Conservation (phyloP, 768 basidiomycete genomes). For the Naganishia friedmannii region DNA sequence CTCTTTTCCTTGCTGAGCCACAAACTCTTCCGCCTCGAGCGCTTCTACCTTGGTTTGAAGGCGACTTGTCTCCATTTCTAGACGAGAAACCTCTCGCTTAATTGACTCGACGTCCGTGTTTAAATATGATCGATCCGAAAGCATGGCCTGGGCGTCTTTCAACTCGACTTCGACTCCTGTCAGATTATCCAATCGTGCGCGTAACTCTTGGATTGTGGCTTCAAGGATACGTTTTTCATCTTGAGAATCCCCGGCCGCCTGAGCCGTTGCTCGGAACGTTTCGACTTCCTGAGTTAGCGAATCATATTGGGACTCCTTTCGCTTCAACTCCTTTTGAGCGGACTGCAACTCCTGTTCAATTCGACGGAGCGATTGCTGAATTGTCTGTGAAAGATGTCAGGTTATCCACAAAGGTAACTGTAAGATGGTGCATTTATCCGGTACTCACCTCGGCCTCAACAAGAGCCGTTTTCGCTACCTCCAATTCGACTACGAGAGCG, state of each 20-base stretch:
- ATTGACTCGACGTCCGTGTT: not conserved
- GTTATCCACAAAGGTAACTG: too few species aligned
- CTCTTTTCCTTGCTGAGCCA: slow-evolving; percentile 7
- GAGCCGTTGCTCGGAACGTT: not conserved
- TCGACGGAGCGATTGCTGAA: not conserved
- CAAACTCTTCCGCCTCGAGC: slow-evolving; percentile 24
- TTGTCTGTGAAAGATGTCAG: not conserved
- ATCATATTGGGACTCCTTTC: not conserved
- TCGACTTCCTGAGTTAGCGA: not conserved
- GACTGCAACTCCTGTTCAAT: slow-evolving; percentile 1
- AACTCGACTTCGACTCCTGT: not conserved
- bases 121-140: not conserved
- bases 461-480: not conserved
- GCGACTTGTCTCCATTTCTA: not conserved
- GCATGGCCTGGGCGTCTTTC: not conserved
- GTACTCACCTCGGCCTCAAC: not conserved
- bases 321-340: not conserved
- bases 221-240: not conserved
- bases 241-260: not conserved
- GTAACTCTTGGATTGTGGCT: slow-evolving; percentile 4
- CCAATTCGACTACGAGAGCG: not conserved
- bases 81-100: not conserved
- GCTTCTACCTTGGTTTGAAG: not conserved
- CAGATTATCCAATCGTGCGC: not conserved
- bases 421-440: too few species aligned